Percentiles rank a stretch among this genome's conserved stretches.
These are phyloP conservation scores for Linnemannia exigua DNA, from an alignment of 192 early-diverging fungal genomes.

Conservation along the genomic window DNA sequence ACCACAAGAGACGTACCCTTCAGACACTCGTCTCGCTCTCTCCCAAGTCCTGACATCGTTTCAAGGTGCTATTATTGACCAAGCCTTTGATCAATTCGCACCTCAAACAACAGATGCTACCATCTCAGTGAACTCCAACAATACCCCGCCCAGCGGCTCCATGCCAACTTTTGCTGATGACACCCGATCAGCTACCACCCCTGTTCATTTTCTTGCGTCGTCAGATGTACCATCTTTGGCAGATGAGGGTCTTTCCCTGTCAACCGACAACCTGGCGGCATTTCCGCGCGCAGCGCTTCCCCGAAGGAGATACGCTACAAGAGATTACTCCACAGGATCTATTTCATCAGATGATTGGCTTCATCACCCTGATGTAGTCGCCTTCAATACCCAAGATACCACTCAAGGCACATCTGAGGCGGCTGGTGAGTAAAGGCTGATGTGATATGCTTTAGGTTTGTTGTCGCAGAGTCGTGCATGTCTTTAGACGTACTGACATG, in stretches of 20 bases:
- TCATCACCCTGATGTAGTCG: slow-evolving; percentile 35
- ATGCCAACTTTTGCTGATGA: neutral
- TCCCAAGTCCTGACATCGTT: slow-evolving; percentile 22
- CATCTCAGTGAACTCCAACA: neutral
- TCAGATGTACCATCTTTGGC: neutral
- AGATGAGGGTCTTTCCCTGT: neutral
- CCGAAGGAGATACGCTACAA: slow-evolving; percentile 43
- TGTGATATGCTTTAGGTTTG: neutral
- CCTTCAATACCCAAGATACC: slow-evolving; percentile 8
- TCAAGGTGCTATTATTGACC: slow-evolving; percentile 7
- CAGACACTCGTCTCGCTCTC: slow-evolving; percentile 18
- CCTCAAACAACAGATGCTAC: neutral
- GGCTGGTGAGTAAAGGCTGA: neutral
- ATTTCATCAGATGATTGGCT: slow-evolving; percentile 50
- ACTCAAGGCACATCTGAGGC: neutral
- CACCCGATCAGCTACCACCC: neutral
- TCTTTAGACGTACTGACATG: neutral
- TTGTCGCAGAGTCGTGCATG: neutral
- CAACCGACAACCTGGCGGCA: neutral
- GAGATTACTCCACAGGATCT: slow-evolving; percentile 43
- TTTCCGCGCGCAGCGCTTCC: slow-evolving; percentile 16
- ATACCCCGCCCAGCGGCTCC: neutral
- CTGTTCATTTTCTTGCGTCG: neutral
- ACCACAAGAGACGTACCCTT: neutral
- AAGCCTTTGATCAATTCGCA: neutral